These are phyloP conservation scores for Plasmodium yoelii DNA, from an alignment of 169 alveolate species.

Conservation along the genomic window DNA sequence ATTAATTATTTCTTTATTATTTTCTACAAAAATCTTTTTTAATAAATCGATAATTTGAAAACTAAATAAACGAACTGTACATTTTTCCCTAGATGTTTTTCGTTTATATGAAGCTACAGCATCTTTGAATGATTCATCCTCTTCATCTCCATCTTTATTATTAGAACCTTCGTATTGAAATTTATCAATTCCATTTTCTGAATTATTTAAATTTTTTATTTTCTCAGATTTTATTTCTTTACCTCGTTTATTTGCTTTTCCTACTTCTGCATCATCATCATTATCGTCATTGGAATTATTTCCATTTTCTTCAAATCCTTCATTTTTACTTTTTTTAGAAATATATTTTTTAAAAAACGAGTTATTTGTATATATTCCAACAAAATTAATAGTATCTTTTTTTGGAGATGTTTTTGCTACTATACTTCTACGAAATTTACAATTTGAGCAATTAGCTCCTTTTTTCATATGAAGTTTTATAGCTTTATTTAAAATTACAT, in stretches of 20 bases:
- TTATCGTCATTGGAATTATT: conserved; percentile 42
- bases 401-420: conserved; percentile 14
- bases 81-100: conserved; percentile 82
- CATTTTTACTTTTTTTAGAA: conserved; percentile 40
- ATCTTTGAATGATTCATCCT: conserved; percentile 54
- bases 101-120: conserved; percentile 76
- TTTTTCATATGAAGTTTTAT: conserved; percentile 18
- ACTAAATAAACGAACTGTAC: conserved; percentile 85
- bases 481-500: conserved; percentile 19
- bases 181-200: not conserved
- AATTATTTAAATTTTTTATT: conserved; percentile 40
- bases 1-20: conserved; percentile 81
- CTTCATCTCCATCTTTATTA: conserved; percentile 23
- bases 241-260: conserved; percentile 4
- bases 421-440: conserved; percentile 25
- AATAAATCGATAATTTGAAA: conserved; percentile 87
- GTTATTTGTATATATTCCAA: conserved; percentile 17
- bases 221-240: not conserved
- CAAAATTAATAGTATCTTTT: conserved; percentile 43
- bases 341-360: conserved; percentile 72
- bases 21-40: conserved; percentile 82
- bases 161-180: conserved; percentile 9
- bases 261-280: not conserved
- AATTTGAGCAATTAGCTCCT: conserved; percentile 3
- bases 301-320: not conserved